phyloP scores from a whole-genome alignment of 139 green algal species.

The Marvania coccoides region DNA sequence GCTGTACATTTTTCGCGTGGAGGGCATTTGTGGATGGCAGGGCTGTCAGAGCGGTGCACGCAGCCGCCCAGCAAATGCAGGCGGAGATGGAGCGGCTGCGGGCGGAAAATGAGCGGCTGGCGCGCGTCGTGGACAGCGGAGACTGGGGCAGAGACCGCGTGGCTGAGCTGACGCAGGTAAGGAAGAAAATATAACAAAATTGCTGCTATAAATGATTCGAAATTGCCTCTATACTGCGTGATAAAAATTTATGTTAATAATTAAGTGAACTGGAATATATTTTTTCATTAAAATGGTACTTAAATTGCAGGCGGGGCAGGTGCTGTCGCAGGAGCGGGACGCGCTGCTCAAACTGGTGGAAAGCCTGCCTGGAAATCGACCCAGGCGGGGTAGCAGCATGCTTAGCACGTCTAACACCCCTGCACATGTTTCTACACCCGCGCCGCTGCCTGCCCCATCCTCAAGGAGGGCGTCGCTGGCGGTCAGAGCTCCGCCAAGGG shows the following conservation, averaged over 20 bases:
- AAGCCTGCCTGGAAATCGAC: slow-evolving; percentile 32
- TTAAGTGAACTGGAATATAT: too few species aligned
- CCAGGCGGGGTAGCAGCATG: neutral
- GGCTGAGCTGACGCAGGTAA: slow-evolving; percentile 41
- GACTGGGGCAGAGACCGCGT: slow-evolving; percentile 72
- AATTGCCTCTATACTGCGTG: too few species aligned
- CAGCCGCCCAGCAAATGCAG: neutral
- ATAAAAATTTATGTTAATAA: too few species aligned
- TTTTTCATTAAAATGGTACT: too few species aligned
- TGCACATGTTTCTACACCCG: too few species aligned
- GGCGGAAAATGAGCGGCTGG: slow-evolving; percentile 69
- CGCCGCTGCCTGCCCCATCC: too few species aligned
- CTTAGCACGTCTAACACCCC: too few species aligned
- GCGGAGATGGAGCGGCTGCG: slow-evolving; percentile 21
- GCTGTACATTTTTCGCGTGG: slow-evolving; percentile 12
- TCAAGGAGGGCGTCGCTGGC: neutral
- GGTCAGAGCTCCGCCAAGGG: neutral
- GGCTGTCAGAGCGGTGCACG: neutral
- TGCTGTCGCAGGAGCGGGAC: slow-evolving; percentile 74
- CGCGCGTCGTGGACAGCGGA: slow-evolving; percentile 69
- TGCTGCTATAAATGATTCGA: too few species aligned
- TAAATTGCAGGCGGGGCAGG: slow-evolving; percentile 57
- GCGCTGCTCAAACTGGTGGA: slow-evolving; percentile 70
- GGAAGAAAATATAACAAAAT: too few species aligned
- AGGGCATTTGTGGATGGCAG: neutral